phyloP scores from a whole-genome alignment of 495 filamentous ascomycete genomes.

The Bryoglossum gracile region DNA sequence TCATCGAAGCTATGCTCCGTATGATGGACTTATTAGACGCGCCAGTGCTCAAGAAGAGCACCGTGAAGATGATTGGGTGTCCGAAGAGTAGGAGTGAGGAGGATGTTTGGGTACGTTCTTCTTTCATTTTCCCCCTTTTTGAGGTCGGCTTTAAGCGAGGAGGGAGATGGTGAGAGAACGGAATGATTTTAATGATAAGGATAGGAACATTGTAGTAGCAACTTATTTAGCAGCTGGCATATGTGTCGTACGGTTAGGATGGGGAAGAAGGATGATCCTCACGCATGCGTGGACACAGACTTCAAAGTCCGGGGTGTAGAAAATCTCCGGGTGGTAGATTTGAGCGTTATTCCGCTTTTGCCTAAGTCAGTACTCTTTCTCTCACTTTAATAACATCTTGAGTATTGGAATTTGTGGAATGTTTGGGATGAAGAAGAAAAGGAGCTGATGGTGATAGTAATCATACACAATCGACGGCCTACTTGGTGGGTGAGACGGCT shows the following conservation, averaged over 20 bases:
- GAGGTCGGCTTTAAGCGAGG: no score
- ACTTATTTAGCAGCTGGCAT: constrained; percentile 24
- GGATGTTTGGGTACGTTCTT: constrained; percentile 33
- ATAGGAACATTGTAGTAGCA: constrained; percentile 29
- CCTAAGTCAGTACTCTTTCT: constrained; percentile 37
- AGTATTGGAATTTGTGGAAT: no score
- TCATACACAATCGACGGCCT: constrained; percentile 33
- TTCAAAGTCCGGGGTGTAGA: constrained; percentile 40
- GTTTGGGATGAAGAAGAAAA: no score
- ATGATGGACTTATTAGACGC: constrained; percentile 32
- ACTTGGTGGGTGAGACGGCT: constrained; percentile 32
- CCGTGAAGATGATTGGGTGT: constrained; percentile 29
- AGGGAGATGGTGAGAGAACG: no score
- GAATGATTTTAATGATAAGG: not conserved
- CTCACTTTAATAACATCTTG: no score
- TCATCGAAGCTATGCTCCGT: constrained; percentile 37
- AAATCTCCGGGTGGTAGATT: constrained; percentile 43
- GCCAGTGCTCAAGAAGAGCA: constrained; percentile 37
- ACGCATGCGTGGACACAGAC: constrained; percentile 36
- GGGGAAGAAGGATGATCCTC: constrained; percentile 32
- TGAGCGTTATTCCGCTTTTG: constrained; percentile 38
- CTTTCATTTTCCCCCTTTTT: not conserved
- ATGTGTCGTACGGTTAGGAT: constrained; percentile 32
- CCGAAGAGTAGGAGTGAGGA: constrained; percentile 41
- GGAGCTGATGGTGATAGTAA: constrained; percentile 21